A percentile compares a stretch with the other conserved stretches of the same genome.
These are phyloP conservation scores for Alternaria gaisen DNA, from an alignment of 2,329 filamentous ascomycete species.

Conservation along the genomic window DNA sequence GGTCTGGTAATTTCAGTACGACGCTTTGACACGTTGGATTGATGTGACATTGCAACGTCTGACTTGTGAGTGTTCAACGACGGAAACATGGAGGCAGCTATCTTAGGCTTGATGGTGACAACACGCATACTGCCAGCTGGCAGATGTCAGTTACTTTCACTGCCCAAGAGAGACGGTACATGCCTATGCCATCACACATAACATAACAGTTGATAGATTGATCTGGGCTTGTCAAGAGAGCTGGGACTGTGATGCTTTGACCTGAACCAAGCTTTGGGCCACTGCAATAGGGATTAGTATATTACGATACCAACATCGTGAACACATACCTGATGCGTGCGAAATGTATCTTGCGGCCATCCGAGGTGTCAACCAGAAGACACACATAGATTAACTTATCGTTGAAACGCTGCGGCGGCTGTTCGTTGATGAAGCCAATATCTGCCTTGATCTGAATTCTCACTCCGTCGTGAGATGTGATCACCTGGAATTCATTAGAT, in stretches of 20 bases:
- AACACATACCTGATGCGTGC: conserved; percentile 62
- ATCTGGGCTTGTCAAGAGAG: conserved; percentile 62
- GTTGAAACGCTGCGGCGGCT: conserved; percentile 68
- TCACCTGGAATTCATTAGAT: conserved; percentile 21
- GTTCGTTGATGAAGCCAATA: conserved; percentile 76
- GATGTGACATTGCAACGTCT: conserved; percentile 22
- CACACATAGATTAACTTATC: conserved; percentile 73
- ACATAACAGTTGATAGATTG: conserved; percentile 73
- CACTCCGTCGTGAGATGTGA: conserved; percentile 53
- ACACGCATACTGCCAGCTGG: conserved; percentile 65
- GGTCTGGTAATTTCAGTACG: conserved; percentile 28
- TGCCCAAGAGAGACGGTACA: conserved; percentile 5
- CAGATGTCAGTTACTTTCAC: conserved; percentile 15
- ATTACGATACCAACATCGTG: not conserved
- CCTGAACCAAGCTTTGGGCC: conserved; percentile 70
- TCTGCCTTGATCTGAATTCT: conserved; percentile 71
- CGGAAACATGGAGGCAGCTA: conserved; percentile 59
- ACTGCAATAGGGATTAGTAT: conserved; percentile 57
- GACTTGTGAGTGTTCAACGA: conserved; percentile 25
- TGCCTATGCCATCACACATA: conserved; percentile 85
- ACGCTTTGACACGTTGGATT: conserved; percentile 44
- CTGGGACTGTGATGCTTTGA: conserved; percentile 68
- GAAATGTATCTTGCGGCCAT: conserved; percentile 75
- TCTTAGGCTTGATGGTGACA: conserved; percentile 61
- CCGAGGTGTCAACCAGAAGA: conserved; percentile 75